phyloP scores from a whole-genome alignment of 345 rosid genomes.

The Raphanus raphanistrum region DNA sequence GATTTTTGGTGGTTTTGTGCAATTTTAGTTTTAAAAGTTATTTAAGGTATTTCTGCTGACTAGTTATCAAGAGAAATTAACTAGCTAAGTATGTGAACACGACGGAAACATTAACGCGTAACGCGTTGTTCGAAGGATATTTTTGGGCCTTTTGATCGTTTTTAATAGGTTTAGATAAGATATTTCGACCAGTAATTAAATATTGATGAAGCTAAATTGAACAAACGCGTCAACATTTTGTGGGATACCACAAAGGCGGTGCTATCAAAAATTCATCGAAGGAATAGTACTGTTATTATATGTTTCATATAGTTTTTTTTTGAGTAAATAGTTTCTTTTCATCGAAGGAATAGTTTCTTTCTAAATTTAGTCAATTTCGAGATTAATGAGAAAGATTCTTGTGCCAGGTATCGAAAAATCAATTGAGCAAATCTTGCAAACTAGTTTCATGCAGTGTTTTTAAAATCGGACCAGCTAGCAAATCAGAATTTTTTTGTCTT shows the following conservation, averaged over 20 bases:
- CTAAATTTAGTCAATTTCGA: background rate
- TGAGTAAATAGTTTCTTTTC: background rate
- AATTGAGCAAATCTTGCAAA: background rate
- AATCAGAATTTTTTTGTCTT: too few relatives aligned
- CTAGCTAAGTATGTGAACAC: background rate
- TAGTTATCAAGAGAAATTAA: background rate
- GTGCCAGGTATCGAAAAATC: background rate
- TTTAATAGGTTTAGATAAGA: background rate
- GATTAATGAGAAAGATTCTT: background rate
- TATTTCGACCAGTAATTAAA: background rate
- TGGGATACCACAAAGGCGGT: slow-evolving; percentile 26
- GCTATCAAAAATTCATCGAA: slow-evolving; percentile 11
- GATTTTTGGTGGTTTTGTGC: background rate
- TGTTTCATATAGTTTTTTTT: background rate
- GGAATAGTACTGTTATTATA: background rate
- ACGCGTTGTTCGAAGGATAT: background rate
- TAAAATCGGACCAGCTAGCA: too few relatives aligned
- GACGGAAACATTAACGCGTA: background rate
- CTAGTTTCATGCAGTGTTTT: background rate
- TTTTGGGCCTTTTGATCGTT: background rate
- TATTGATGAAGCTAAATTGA: background rate
- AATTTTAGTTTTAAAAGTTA: background rate
- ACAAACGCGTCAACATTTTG: slow-evolving; percentile 18
- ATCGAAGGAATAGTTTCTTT: background rate
- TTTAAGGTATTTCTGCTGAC: background rate